Evolutionary conservation across 75 land plant species (phyloP).

Genomic region (Pinus albicaulis): DNA sequence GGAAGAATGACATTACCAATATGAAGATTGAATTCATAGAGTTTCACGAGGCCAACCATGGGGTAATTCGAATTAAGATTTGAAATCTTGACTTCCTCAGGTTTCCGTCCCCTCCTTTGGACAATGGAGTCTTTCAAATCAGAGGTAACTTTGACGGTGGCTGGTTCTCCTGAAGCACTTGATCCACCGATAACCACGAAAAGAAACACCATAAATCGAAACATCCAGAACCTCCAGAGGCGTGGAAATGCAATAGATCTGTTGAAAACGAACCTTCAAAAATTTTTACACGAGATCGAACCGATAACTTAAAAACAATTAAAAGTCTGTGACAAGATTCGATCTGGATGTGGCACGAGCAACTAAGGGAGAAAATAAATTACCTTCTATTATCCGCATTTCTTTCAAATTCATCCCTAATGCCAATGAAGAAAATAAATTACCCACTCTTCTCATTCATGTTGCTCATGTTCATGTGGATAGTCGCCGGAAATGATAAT

Average conservation of each 20-base stretch:
- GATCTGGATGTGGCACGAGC: too few species aligned
- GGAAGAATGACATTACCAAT: conserved; percentile 68
- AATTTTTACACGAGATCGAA: too few species aligned
- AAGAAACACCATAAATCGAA: neutral
- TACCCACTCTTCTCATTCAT: too few species aligned
- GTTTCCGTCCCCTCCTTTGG: conserved; percentile 54
- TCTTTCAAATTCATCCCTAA: too few species aligned
- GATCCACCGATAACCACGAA: neutral
- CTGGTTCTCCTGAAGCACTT: conserved; percentile 14
- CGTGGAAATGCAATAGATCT: neutral
- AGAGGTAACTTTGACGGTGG: conserved; percentile 46
- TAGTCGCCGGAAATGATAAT: too few species aligned
- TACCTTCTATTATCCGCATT: too few species aligned
- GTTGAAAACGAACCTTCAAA: neutral
- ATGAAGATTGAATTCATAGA: conserved; percentile 87
- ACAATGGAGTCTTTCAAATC: conserved; percentile 74
- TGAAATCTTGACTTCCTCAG: conserved; percentile 62
- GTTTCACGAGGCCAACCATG: conserved; percentile 71
- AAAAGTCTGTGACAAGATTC: too few species aligned
- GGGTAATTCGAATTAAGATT: conserved; percentile 70
- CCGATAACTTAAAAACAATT: too few species aligned
- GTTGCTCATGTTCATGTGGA: too few species aligned
- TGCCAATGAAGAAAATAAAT: too few species aligned
- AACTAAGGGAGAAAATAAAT: too few species aligned
- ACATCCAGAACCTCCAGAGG: neutral